phyloP scores from a whole-genome alignment of 495 filamentous ascomycete species.

The Xylaria flabelliformis region DNA sequence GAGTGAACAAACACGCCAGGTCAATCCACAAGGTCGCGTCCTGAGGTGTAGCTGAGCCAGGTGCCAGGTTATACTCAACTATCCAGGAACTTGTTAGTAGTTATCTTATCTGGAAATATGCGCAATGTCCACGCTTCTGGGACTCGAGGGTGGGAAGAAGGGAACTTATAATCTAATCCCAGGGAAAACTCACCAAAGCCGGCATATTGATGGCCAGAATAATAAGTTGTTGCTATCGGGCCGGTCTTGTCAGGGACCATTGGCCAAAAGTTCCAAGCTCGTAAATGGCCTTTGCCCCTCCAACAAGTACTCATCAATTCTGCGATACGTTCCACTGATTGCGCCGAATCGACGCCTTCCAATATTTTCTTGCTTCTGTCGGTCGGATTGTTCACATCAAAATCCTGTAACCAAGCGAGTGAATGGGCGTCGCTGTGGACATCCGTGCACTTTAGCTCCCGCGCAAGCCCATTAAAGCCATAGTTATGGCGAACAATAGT shows the following conservation, averaged over 20 bases:
- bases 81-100: not conserved
- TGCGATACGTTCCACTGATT: not conserved
- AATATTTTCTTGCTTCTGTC: not conserved
- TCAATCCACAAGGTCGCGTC: not conserved
- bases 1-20: constrained; percentile 10
- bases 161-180: not conserved
- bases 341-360: not conserved
- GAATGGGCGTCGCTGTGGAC: not conserved
- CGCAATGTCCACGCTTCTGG: no score
- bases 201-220: not conserved
- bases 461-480: not conserved
- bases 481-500: not conserved
- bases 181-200: not conserved
- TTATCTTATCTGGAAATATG: not conserved
- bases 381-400: not conserved
- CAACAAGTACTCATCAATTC: not conserved
- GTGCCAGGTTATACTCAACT: constrained; percentile 11
- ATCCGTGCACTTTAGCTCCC: not conserved
- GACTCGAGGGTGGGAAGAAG: not conserved
- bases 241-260: not conserved
- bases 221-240: not conserved
- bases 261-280: constrained; percentile 17
- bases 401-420: not conserved
- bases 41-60: not conserved
- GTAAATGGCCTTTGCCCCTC: not conserved